phyloP scores from a whole-genome alignment of 139 green algal species.

The Coccomyxa sp. region DNA sequence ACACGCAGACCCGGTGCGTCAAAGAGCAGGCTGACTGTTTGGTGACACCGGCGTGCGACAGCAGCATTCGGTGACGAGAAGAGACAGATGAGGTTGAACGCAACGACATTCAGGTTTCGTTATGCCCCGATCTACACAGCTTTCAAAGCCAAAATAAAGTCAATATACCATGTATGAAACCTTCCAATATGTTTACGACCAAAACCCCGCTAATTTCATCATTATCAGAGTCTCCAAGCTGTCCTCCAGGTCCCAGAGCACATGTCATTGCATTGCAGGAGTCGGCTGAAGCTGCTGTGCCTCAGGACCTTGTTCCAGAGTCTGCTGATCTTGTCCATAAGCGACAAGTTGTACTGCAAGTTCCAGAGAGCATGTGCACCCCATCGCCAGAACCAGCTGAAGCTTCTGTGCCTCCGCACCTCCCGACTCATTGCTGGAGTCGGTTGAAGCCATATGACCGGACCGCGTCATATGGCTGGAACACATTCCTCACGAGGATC shows the following conservation, averaged over 20 bases:
- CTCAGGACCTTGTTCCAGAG: background rate
- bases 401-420: background rate
- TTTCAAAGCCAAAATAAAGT: conserved; percentile 2
- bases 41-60: background rate
- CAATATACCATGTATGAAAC: conserved; percentile 2
- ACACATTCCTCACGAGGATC: background rate
- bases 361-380: background rate
- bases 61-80: background rate
- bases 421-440: background rate
- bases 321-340: background rate
- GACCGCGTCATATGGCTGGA: background rate
- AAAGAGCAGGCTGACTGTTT: too few relatives aligned
- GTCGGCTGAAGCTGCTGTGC: background rate
- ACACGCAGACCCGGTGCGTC: too few relatives aligned
- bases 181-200: conserved; percentile 1
- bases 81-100: background rate
- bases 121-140: background rate
- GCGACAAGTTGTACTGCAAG: background rate
- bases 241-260: background rate
- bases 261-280: background rate
- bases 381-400: background rate
- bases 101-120: conserved; percentile 1
- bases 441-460: background rate
- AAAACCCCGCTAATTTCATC: conserved; percentile 1
- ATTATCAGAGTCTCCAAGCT: conserved; percentile 1